Evolutionary conservation across 257 asterid genomes (phyloP), one percentile per base, ranked within the genome.

Genomic region (Nicotiana otophora): DNA sequence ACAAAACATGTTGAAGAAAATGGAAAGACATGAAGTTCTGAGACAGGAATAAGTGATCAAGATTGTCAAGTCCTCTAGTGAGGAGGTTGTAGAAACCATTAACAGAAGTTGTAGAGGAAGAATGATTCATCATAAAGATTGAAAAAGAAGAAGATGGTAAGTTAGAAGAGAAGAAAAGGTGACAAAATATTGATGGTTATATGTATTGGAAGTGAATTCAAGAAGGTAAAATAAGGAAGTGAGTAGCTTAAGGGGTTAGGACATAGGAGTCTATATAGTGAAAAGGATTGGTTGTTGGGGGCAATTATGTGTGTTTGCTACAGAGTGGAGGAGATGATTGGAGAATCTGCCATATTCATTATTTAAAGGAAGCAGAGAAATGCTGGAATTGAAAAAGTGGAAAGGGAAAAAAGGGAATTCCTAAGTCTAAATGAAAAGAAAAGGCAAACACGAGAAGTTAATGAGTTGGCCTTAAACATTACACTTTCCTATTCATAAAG

Each of bases 251-350:
- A 83, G 83, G 89, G 79, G 30, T n/a, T n/a, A 20, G 33, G 66
- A 19, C 2, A 61, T 87, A 84, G 88, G 84, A 87, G 88, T 86
- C 76, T 77, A 86, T 82, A 87, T 72, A 87, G 85, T 55, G 83
- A 84, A 82, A 85, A 86, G 86, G 89, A 85, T 86, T 82, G 88
- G 90, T 87, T 92, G 93, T 86, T 91, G 93, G 93, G 91, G 77
- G 94, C 91, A 92, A 92, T 91, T 87, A 92, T 91, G 91, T 86
- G 10, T 88, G 90, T 84, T 87, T 88, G 85, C 90, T 77, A 67
- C 82, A 74, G 92, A 85, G 95, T 92, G 95, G 97, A 90, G 82
- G 86, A 84, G 94, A 93, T 93, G 93, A 93, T 91, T 90, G 94
- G 87, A 75, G 94, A 91, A 90, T 89, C 96, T 91, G 85, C 89